Conservation (phyloP, 116 monocot genomes). For the Posidonia oceanica region DNA sequence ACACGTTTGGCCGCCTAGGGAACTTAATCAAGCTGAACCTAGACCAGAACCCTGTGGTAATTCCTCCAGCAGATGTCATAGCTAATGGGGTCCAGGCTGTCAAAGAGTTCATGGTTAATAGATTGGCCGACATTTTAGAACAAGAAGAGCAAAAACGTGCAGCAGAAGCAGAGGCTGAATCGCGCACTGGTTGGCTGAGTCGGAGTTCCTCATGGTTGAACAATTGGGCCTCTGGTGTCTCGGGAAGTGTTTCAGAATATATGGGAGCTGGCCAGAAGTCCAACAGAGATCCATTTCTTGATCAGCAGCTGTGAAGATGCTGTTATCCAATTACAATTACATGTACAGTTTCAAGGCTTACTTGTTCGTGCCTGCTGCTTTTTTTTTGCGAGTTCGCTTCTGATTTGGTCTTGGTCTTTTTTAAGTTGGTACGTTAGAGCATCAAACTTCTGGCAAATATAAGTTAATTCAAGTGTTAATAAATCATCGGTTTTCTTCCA, state of each 20-base stretch:
- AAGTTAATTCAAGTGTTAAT: no score
- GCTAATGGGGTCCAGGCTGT: slow-evolving; percentile 46
- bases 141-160: slow-evolving; percentile 31
- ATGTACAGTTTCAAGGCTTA: no score
- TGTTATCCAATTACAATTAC: no score
- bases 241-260: slow-evolving; percentile 36
- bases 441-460: no score
- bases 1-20: slow-evolving; percentile 46
- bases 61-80: slow-evolving; percentile 55
- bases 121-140: slow-evolving; percentile 39
- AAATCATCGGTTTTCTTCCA: no score
- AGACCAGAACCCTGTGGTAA: slow-evolving; percentile 61
- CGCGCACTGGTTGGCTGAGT: slow-evolving; percentile 31
- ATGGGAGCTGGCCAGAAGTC: slow-evolving; percentile 29
- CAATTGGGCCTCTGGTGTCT: slow-evolving; percentile 29
- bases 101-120: slow-evolving; percentile 55
- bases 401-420: no score
- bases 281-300: slow-evolving; percentile 35
- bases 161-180: slow-evolving; percentile 8
- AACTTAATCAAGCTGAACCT: slow-evolving; percentile 56
- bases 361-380: no score
- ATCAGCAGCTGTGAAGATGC: slow-evolving; percentile 26
- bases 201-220: slow-evolving; percentile 33
- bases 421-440: no score
- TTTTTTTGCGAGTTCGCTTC: no score